phyloP scores from a whole-genome alignment of 208 protist species.

The Leishmania braziliensis region DNA sequence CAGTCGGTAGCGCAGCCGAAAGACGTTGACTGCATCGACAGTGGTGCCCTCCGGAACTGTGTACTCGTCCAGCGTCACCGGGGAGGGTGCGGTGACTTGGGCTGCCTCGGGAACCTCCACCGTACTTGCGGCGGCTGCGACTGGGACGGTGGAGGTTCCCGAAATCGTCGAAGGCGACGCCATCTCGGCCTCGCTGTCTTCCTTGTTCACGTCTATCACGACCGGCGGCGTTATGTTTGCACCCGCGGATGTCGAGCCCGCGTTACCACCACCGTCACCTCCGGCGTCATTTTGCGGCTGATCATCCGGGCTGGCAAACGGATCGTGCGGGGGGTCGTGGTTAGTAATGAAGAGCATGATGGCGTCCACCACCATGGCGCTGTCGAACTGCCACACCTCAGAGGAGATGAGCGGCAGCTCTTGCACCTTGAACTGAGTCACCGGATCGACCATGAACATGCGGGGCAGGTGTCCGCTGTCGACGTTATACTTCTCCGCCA shows the following conservation, averaged over 20 bases:
- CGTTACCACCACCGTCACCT: not conserved
- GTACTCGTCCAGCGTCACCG: slow-evolving; percentile 16
- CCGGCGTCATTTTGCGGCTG: not conserved
- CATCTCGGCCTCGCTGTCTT: slow-evolving; percentile 28
- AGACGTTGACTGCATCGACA: slow-evolving; percentile 17
- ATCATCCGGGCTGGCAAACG: slow-evolving; percentile 14
- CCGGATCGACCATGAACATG: slow-evolving; percentile 73
- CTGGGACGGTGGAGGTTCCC: not conserved
- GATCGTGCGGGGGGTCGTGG: slow-evolving; percentile 39
- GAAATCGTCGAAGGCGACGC: slow-evolving; percentile 31
- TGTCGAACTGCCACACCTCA: slow-evolving; percentile 37
- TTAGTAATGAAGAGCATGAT: slow-evolving; percentile 47
- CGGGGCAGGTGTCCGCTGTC: slow-evolving; percentile 34
- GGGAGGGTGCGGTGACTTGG: slow-evolving; percentile 10
- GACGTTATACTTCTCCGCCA: slow-evolving; percentile 54
- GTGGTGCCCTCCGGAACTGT: slow-evolving; percentile 11
- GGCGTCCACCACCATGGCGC: slow-evolving; percentile 41
- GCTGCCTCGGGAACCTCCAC: slow-evolving; percentile 9
- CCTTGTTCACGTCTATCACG: slow-evolving; percentile 32
- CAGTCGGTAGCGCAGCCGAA: slow-evolving; percentile 68
- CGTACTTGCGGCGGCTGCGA: not conserved
- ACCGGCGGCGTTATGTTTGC: not conserved
- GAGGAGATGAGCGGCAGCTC: slow-evolving; percentile 31
- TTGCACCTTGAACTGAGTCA: slow-evolving; percentile 56
- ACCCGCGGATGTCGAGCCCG: not conserved